phyloP scores from a whole-genome alignment of 306 rosid genomes.

The Quercus agrifolia region DNA sequence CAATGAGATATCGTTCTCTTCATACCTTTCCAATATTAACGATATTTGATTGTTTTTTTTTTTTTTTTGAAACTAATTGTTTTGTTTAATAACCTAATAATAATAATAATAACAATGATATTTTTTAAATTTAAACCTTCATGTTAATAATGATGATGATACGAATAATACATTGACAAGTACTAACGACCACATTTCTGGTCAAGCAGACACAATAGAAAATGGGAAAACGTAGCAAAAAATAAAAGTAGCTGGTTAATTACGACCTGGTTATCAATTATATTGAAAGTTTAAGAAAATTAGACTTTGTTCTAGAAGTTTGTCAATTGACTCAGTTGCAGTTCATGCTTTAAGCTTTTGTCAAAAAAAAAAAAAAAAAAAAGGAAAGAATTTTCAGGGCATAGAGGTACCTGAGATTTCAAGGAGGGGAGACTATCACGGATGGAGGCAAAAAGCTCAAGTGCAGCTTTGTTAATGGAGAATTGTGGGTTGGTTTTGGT shows the following conservation, averaged over 20 bases:
- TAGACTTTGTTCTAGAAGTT: not conserved
- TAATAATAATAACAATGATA: no score
- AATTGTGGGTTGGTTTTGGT: constrained; percentile 10
- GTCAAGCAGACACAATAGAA: not conserved
- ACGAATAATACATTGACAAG: no score
- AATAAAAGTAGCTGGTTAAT: not conserved
- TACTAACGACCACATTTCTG: no score
- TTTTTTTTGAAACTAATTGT: no score
- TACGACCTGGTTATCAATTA: not conserved
- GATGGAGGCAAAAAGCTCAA: constrained; percentile 21
- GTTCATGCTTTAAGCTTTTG: not conserved
- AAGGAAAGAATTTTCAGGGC: not conserved
- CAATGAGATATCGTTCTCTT: no score
- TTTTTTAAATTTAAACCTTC: no score
- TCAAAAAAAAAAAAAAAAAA: not conserved
- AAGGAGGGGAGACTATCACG: constrained; percentile 7
- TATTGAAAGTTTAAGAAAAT: not conserved
- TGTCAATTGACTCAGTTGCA: not conserved
- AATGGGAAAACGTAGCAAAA: not conserved
- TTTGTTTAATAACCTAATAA: no score
- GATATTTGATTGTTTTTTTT: no score
- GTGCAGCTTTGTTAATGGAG: constrained; percentile 28
- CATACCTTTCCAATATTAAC: no score
- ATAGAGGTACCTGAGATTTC: constrained; percentile 27
- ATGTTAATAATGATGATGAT: no score